Conservation (phyloP, 768 basidiomycete species). For the Phanerochaete carnosa region DNA sequence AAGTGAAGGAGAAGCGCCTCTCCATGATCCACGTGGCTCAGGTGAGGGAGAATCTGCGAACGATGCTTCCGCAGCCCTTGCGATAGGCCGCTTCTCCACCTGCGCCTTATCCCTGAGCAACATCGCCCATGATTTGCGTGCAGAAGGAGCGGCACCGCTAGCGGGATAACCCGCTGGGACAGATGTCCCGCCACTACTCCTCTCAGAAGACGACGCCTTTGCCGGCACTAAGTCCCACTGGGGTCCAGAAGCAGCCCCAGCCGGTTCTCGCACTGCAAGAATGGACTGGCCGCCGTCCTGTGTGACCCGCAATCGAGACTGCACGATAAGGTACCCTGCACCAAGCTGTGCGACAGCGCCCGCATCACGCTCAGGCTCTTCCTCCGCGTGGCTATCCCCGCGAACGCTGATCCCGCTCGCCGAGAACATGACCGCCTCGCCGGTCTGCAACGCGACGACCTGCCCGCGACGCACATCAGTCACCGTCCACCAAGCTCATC, state of each 20-base stretch:
- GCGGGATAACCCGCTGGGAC: not conserved
- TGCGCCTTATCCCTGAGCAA: too few relatives aligned
- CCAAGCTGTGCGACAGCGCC: constrained; percentile 36
- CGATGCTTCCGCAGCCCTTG: too few relatives aligned
- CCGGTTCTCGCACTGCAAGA: constrained; percentile 25
- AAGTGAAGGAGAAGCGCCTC: too few relatives aligned
- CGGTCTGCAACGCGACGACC: constrained; percentile 45
- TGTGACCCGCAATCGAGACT: constrained; percentile 60
- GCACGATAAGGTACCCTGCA: constrained; percentile 55
- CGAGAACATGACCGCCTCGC: constrained; percentile 68
- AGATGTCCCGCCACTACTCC: not conserved
- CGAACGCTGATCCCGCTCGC: constrained; percentile 42
- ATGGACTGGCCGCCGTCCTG: constrained; percentile 63
- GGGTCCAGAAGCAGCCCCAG: not conserved
- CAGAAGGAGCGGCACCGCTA: not conserved
- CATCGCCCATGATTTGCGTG: too few relatives aligned
- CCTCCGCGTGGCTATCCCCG: not conserved
- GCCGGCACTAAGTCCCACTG: not conserved
- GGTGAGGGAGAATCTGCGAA: too few relatives aligned
- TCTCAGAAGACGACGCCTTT: not conserved
- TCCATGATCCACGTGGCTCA: too few relatives aligned
- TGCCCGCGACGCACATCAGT: not conserved
- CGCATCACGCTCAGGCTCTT: not conserved
- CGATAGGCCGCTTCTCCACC: too few relatives aligned
- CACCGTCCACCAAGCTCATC: not conserved